phyloP scores from a whole-genome alignment of 2,329 filamentous ascomycete genomes.

The Nemania abortiva region DNA sequence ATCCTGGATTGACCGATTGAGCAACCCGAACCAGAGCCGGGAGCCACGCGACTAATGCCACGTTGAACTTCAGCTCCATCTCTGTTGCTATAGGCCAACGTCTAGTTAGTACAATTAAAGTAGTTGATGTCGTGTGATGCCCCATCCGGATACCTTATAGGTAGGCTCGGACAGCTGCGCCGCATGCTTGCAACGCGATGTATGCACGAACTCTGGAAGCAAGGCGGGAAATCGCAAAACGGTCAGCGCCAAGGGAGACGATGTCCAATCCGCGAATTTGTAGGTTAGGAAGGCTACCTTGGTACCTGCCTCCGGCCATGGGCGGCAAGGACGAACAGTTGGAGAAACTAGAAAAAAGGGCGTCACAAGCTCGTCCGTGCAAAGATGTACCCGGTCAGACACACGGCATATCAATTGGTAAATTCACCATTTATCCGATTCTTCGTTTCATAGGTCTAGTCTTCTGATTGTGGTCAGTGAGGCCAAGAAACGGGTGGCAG shows the following conservation, averaged over 20 bases:
- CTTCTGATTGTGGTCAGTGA: constrained; percentile 9
- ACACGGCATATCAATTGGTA: constrained; percentile 16
- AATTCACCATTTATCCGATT: constrained; percentile 1
- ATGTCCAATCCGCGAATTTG: constrained; percentile 18
- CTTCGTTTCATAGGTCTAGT: neutral
- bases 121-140: constrained; percentile 31
- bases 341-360: constrained; percentile 2
- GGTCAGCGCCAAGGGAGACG: constrained; percentile 22
- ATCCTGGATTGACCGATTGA: neutral
- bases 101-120: neutral
- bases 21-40: constrained; percentile 10
- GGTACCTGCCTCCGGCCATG: neutral
- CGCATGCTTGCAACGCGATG: constrained; percentile 19
- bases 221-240: constrained; percentile 15
- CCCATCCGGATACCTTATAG: constrained; percentile 16
- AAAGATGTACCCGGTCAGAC: neutral
- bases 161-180: constrained; percentile 27
- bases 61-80: constrained; percentile 26
- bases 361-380: neutral
- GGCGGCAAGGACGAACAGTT: neutral
- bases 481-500: constrained; percentile 27
- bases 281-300: constrained; percentile 1
- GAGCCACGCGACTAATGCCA: constrained; percentile 27
- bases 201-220: constrained; percentile 14
- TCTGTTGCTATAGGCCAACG: constrained; percentile 10